Conservation (phyloP, 306 rosid species). For the Delonix regia region DNA sequence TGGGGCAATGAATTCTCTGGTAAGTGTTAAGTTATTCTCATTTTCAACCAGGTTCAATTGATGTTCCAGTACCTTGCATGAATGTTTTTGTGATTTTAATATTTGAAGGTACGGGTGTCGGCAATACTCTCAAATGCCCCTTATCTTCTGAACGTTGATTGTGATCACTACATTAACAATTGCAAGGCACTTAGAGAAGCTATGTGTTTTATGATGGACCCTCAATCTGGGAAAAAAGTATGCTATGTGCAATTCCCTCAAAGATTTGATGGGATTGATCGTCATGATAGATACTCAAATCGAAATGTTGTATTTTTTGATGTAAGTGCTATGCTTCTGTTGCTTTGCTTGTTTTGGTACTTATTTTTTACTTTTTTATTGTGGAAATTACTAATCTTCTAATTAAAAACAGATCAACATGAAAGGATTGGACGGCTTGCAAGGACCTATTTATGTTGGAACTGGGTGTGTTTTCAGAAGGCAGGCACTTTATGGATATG, state of each 20-base stretch:
- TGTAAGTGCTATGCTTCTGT: constrained; percentile 53
- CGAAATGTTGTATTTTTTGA: constrained; percentile 96
- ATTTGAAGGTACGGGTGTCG: constrained; percentile 76
- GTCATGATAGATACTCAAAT: constrained; percentile 93
- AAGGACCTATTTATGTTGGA: constrained; percentile 98
- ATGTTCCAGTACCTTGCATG: constrained; percentile 13
- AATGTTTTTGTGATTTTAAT: constrained; percentile 27
- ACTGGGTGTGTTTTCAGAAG: constrained; percentile 97
- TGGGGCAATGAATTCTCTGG: constrained; percentile 97
- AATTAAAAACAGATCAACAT: constrained; percentile 80
- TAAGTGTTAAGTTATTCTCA: constrained; percentile 38
- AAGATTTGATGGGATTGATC: constrained; percentile 97
- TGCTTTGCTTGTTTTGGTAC: not conserved
- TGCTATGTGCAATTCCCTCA: constrained; percentile 98
- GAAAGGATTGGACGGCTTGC: constrained; percentile 95
- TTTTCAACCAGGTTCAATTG: constrained; percentile 11
- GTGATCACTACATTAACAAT: constrained; percentile 98
- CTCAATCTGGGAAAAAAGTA: constrained; percentile 83
- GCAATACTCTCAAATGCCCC: constrained; percentile 93
- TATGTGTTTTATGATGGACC: constrained; percentile 99
- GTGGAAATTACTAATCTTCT: constrained; percentile 29
- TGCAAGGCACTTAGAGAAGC: constrained; percentile 97
- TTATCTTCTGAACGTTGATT: constrained; percentile 85
- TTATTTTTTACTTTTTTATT: constrained; percentile 16
- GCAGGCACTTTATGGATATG: constrained; percentile 85